Evolutionary conservation across 352 stramenopile species (phyloP).

Genomic region (Pythium rishiriense): DNA sequence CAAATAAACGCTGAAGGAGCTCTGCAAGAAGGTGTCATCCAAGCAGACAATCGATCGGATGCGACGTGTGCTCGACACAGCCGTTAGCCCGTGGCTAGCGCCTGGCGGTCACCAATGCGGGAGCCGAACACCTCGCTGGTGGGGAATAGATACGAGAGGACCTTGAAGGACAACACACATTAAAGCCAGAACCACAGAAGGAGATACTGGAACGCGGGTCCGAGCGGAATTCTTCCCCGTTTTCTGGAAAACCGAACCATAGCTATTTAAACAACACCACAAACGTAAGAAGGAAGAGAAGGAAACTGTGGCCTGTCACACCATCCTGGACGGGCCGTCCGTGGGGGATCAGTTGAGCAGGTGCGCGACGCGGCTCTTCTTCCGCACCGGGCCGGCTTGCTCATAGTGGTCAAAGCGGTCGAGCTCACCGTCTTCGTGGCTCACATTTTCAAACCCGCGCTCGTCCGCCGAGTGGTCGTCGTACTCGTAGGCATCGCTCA

Average conservation of each 20-base stretch:
- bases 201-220: no score
- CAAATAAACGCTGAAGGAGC: conserved; percentile 1
- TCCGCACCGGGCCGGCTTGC: not conserved
- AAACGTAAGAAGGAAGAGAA: not conserved
- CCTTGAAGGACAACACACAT: no score
- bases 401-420: not conserved
- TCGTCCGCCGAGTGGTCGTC: not conserved
- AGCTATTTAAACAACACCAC: no score
- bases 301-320: not conserved
- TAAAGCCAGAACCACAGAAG: no score
- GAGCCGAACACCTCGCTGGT: no score
- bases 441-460: not conserved
- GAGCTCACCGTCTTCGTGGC: conserved; percentile 4
- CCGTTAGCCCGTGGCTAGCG: no score
- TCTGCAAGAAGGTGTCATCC: not conserved
- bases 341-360: conserved; percentile 22
- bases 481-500: not conserved
- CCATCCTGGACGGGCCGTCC: no score
- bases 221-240: no score
- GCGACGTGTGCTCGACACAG: no score
- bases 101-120: no score
- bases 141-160: no score
- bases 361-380: conserved; percentile 25
- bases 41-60: not conserved
- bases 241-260: no score